phyloP scores from a whole-genome alignment of 164 flowering plant genomes.

The Tinospora cordifolia region DNA sequence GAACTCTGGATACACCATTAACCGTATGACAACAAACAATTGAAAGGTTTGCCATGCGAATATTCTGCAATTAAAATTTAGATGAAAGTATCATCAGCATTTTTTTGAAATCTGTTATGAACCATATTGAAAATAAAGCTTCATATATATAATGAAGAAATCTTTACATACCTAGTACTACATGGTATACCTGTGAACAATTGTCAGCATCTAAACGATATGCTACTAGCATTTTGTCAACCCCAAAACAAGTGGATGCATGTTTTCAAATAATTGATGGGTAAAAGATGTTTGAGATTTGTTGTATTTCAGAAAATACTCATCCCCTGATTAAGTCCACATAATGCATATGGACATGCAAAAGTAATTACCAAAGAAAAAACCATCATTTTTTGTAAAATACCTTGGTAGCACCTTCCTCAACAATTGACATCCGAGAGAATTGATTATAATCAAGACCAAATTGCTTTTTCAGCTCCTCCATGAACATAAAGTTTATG shows the following conservation, averaged over 20 bases:
- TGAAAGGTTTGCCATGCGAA: constrained; percentile 49
- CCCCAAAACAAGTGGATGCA: neutral
- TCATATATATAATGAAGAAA: neutral
- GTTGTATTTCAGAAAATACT: neutral
- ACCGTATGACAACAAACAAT: constrained; percentile 45
- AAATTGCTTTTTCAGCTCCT: constrained; percentile 42
- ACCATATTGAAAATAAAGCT: neutral
- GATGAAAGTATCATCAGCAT: neutral
- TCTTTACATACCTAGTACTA: neutral
- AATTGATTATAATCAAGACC: constrained; percentile 41
- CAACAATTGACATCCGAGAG: constrained; percentile 54
- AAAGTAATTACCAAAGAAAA: neutral
- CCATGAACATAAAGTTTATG: constrained; percentile 42
- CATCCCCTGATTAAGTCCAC: neutral
- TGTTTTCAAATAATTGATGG: neutral
- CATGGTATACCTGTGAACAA: neutral
- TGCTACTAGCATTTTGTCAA: no score
- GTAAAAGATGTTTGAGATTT: neutral
- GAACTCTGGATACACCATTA: constrained; percentile 49
- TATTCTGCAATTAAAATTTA: constrained; percentile 24
- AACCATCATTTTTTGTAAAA: neutral
- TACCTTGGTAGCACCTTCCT: constrained; percentile 63
- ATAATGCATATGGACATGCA: neutral
- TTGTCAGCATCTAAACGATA: neutral
- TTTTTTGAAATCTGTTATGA: neutral